phyloP scores from a whole-genome alignment of 805 yeast species.

The Kazachstania africana region DNA sequence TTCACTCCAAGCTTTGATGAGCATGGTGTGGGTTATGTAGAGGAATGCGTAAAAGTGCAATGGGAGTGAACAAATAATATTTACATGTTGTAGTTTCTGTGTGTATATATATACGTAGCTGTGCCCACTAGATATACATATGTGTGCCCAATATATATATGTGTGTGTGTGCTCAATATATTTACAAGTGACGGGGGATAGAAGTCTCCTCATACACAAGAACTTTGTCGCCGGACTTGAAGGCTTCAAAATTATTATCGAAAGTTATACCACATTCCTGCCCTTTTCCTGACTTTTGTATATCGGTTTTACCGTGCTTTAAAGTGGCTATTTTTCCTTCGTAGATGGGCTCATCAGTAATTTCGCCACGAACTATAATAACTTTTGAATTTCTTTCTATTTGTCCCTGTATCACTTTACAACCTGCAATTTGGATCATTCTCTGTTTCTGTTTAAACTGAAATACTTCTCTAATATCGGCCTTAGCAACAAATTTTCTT shows the following conservation, averaged over 20 bases:
- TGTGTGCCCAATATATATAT: too few relatives aligned
- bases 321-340: constrained; percentile 59
- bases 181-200: too few relatives aligned
- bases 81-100: too few relatives aligned
- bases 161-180: too few relatives aligned
- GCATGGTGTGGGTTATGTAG: constrained; percentile 64
- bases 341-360: constrained; percentile 30
- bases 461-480: constrained; percentile 61
- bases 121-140: too few relatives aligned
- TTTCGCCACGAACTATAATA: constrained; percentile 40
- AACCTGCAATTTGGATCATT: constrained; percentile 69
- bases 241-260: constrained; percentile 46
- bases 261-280: constrained; percentile 83
- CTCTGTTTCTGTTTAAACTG: constrained; percentile 53
- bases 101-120: too few relatives aligned
- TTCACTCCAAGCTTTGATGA: constrained; percentile 45
- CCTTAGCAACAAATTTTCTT: constrained; percentile 52
- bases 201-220: constrained; percentile 60
- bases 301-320: constrained; percentile 75
- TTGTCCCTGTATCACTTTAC: constrained; percentile 61
- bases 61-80: constrained; percentile 51
- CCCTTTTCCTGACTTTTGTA: constrained; percentile 67
- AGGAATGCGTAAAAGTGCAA: constrained; percentile 76
- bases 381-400: constrained; percentile 48
- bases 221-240: constrained; percentile 64